These are phyloP conservation scores for Kodamaea lidongshanica DNA, from an alignment of 805 yeast genomes.

Conservation along the genomic window DNA sequence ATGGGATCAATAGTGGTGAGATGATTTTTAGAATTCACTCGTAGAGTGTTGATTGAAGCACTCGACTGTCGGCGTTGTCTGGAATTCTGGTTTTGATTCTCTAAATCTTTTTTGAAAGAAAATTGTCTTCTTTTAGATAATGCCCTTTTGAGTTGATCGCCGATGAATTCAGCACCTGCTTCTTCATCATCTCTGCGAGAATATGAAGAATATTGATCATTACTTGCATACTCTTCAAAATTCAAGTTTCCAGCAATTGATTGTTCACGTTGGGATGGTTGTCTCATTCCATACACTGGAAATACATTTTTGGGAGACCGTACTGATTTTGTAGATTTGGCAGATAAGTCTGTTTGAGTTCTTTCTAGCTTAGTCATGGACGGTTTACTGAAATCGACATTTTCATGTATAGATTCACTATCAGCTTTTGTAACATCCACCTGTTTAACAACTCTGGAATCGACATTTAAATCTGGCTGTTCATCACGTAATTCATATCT, in stretches of 20 bases:
- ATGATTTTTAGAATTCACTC: no score
- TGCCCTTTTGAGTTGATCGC: constrained; percentile 15
- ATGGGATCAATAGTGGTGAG: no score
- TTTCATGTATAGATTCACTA: constrained; percentile 1
- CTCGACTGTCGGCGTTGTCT: constrained; percentile 8
- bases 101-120: constrained; percentile 3
- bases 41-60: no score
- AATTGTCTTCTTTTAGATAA: constrained; percentile 11
- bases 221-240: background rate
- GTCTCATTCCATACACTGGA: constrained; percentile 76
- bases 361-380: constrained; percentile 7
- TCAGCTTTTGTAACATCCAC: constrained; percentile 1
- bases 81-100: constrained; percentile 9
- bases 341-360: constrained; percentile 5
- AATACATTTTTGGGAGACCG: constrained; percentile 70
- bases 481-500: constrained; percentile 68
- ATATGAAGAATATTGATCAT: constrained; percentile 5
- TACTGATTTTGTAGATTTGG: constrained; percentile 1
- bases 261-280: constrained; percentile 49
- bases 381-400: constrained; percentile 1
- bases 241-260: constrained; percentile 42
- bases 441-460: constrained; percentile 66
- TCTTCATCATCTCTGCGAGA: constrained; percentile 7
- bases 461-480: constrained; percentile 71
- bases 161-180: constrained; percentile 17